These are phyloP conservation scores for Yamadazyma blattariae DNA, from an alignment of 1,139 yeast species.

Conservation along the genomic window DNA sequence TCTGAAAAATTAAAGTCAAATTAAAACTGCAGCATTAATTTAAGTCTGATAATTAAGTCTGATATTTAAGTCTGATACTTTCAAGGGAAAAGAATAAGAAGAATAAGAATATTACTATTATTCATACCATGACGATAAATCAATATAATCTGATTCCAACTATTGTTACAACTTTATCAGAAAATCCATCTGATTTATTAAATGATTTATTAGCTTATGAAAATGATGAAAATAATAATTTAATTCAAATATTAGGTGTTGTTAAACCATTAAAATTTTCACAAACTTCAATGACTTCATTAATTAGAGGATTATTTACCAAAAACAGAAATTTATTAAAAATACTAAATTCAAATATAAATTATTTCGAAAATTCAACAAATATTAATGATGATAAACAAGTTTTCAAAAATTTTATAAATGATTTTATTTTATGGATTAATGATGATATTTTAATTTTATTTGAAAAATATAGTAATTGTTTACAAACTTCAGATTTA, in stretches of 20 bases:
- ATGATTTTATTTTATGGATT: conserved; percentile 40
- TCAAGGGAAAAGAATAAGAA: no score
- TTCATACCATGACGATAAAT: neutral
- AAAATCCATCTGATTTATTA: conserved; percentile 11
- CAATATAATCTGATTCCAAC: conserved; percentile 1
- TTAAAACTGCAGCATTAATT: no score
- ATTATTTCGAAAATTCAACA: conserved; percentile 15
- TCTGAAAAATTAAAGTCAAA: no score
- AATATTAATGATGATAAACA: conserved; percentile 21
- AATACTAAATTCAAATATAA: conserved; percentile 18
- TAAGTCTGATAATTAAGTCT: no score
- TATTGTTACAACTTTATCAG: conserved; percentile 2
- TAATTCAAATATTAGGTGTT: conserved; percentile 35
- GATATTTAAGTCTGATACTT: no score
- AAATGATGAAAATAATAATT: conserved; percentile 26
- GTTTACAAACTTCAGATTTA: conserved; percentile 16
- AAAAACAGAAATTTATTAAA: conserved; percentile 33
- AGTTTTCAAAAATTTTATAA: conserved; percentile 34
- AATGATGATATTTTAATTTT: conserved; percentile 31
- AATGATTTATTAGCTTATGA: conserved; percentile 18
- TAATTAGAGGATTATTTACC: conserved; percentile 42
- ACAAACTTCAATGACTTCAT: conserved; percentile 27
- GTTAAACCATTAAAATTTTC: conserved; percentile 30
- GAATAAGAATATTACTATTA: no score
- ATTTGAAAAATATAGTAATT: conserved; percentile 28